A percentile compares a stretch with the other conserved stretches of the same genome.
phyloP scores from a whole-genome alignment of 768 basidiomycete genomes.

The Boletus bicolor region DNA sequence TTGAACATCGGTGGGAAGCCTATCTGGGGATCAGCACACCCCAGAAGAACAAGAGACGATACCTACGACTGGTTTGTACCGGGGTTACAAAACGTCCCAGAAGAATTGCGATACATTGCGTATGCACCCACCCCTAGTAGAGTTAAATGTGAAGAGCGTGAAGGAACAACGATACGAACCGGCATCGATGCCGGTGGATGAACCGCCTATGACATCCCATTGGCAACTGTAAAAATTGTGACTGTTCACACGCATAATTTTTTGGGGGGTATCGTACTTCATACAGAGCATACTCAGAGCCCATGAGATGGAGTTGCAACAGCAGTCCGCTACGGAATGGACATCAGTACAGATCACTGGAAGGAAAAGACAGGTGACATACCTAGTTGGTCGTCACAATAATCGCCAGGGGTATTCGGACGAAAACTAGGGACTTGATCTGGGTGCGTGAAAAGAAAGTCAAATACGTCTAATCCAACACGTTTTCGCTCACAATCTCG shows the following conservation, averaged over 20 bases:
- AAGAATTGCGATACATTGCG: conserved; percentile 7
- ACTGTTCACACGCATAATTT: not conserved
- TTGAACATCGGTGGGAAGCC: conserved; percentile 23
- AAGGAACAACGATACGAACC: not conserved
- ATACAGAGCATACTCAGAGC: conserved; percentile 29
- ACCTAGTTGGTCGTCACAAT: conserved; percentile 27
- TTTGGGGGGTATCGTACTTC: conserved; percentile 11
- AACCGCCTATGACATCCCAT: conserved; percentile 12
- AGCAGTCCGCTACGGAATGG: conserved; percentile 18
- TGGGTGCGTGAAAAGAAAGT: not conserved
- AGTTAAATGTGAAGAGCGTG: not conserved
- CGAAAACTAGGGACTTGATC: conserved; percentile 24
- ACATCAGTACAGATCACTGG: not conserved
- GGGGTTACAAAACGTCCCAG: conserved; percentile 14
- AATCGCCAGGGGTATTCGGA: conserved; percentile 22
- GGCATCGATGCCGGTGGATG: conserved; percentile 14
- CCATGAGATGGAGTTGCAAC: conserved; percentile 29
- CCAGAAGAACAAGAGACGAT: not conserved
- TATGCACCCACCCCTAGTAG: conserved; percentile 7
- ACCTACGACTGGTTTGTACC: conserved; percentile 23
- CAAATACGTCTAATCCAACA: not conserved
- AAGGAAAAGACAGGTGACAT: not conserved
- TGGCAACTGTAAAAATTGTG: conserved; percentile 20
- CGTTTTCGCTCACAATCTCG: conserved; percentile 15
- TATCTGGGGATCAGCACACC: not conserved